phyloP scores from a whole-genome alignment of 495 filamentous ascomycete genomes.

The Xanthoparmelia taractica region DNA sequence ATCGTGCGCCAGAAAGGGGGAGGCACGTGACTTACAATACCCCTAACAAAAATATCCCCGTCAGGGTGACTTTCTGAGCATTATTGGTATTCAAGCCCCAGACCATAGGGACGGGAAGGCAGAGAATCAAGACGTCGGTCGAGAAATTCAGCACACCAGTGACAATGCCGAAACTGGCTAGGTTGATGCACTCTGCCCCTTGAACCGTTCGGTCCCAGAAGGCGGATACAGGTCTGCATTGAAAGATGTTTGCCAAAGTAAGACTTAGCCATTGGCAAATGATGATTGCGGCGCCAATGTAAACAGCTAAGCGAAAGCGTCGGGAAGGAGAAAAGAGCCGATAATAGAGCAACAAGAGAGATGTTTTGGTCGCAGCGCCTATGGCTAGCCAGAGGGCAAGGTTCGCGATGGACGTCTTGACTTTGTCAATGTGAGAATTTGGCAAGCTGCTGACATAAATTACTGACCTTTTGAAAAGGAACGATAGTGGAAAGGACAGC shows the following conservation, averaged over 20 bases:
- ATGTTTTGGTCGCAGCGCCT: neutral
- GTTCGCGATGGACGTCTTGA: neutral
- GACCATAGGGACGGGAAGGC: slow-evolving; percentile 33
- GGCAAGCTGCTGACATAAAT: too few relatives aligned
- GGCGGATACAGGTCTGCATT: neutral
- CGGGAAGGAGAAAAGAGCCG: neutral
- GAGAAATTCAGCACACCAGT: slow-evolving; percentile 25
- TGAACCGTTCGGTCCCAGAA: neutral
- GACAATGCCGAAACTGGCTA: slow-evolving; percentile 10
- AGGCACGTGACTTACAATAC: neutral
- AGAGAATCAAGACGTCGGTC: slow-evolving; percentile 33
- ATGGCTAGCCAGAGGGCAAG: neutral
- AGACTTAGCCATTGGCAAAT: slow-evolving; percentile 1
- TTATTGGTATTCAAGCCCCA: slow-evolving; percentile 29
- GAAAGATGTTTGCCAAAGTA: neutral
- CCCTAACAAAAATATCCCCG: neutral
- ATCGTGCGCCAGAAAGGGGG: neutral
- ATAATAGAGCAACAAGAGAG: neutral
- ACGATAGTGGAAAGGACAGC: neutral
- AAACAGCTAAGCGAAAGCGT: neutral
- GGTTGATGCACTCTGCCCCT: neutral
- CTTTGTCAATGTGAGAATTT: neutral
- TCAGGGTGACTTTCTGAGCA: slow-evolving; percentile 26
- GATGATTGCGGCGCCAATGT: neutral
- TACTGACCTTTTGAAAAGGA: neutral